Evolutionary conservation across 495 filamentous ascomycete genomes (phyloP).

Genomic region (Penicillium bovifimosum): DNA sequence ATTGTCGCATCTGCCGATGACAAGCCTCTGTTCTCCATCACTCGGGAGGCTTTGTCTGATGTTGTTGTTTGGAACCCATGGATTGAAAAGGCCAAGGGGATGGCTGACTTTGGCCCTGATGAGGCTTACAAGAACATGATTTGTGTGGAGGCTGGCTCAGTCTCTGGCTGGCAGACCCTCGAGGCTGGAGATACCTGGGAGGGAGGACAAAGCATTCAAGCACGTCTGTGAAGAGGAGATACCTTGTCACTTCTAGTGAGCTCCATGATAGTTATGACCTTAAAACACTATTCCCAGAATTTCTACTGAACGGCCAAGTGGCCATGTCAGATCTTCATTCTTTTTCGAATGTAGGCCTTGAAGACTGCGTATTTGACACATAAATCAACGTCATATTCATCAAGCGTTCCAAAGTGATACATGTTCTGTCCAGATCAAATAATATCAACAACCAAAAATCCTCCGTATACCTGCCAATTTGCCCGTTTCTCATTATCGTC

Average conservation of each 20-base stretch:
- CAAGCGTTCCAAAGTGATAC: neutral
- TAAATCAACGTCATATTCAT: neutral
- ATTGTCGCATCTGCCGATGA: constrained; percentile 52
- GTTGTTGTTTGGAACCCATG: constrained; percentile 98
- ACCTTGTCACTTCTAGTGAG: neutral
- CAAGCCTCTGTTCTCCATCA: constrained; percentile 60
- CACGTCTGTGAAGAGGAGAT: constrained; percentile 19
- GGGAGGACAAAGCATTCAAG: constrained; percentile 71
- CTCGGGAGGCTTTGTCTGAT: constrained; percentile 74
- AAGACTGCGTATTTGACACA: neutral
- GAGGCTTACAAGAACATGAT: constrained; percentile 89
- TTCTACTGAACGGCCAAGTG: constrained; percentile 1
- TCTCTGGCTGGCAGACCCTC: constrained; percentile 72
- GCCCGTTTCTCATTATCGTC: constrained; percentile 2
- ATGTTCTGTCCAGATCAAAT: neutral
- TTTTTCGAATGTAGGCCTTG: neutral
- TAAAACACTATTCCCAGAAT: constrained; percentile 7
- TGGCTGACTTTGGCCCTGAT: constrained; percentile 84
- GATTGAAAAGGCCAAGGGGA: constrained; percentile 71
- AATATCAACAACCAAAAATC: neutral
- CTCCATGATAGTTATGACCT: constrained; percentile 17
- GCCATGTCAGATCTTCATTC: neutral
- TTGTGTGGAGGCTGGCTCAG: constrained; percentile 86
- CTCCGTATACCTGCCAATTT: neutral
- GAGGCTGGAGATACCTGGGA: constrained; percentile 87